phyloP scores from a whole-genome alignment of 805 yeast genomes.

The Sungouiella blattae region DNA sequence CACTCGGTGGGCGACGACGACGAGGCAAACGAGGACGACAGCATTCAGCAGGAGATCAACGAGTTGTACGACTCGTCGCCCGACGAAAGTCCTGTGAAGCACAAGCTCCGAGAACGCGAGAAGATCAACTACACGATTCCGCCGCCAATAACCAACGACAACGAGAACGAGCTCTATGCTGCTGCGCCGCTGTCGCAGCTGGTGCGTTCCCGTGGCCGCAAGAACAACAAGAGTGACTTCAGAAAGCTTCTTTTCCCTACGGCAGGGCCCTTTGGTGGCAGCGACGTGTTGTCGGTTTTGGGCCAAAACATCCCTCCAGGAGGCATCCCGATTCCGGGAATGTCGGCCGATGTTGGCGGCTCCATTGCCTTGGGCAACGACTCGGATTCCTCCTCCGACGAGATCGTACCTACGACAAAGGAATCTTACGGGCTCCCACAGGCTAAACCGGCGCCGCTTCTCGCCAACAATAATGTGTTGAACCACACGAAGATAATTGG shows the following conservation, averaged over 20 bases:
- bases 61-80: constrained; percentile 64
- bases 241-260: constrained; percentile 82
- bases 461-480: constrained; percentile 14
- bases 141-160: constrained; percentile 62
- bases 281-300: constrained; percentile 82
- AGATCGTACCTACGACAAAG: constrained; percentile 36
- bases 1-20: constrained; percentile 17
- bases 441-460: constrained; percentile 2
- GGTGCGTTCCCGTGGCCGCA: constrained; percentile 29
- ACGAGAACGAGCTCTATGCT: constrained; percentile 22
- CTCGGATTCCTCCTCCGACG: constrained; percentile 65
- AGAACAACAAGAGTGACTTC: constrained; percentile 39
- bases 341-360: constrained; percentile 19
- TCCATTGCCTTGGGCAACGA: constrained; percentile 39
- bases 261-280: constrained; percentile 97
- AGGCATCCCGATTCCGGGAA: constrained; percentile 38
- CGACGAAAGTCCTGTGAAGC: constrained; percentile 40
- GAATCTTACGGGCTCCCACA: not conserved
- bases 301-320: constrained; percentile 61
- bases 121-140: constrained; percentile 79
- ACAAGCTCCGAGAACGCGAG: constrained; percentile 46
- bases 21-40: constrained; percentile 29
- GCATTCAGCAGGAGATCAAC: constrained; percentile 59
- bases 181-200: constrained; percentile 8
- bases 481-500: constrained; percentile 32